Base-by-base conservation (phyloP, 352 stramenopile genomes). In the Globisporangium nagaii region DNA sequence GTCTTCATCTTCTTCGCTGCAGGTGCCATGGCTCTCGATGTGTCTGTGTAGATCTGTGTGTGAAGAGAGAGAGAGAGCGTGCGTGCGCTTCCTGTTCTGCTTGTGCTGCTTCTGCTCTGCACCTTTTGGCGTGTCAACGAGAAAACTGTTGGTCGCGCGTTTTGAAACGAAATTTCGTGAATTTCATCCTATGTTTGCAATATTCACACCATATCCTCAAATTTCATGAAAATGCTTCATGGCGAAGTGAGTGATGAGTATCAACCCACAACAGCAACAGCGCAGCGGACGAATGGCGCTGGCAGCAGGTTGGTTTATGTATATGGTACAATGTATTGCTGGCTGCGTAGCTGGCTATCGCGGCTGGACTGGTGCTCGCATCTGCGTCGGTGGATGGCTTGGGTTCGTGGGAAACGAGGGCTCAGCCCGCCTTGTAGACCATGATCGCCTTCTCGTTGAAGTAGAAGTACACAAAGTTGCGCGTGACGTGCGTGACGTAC, bases 381-480 rank as follows among this genome's bases (percentile, higher is more conserved):
- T 2, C 20, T 51, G 17, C 42, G 6, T n/a, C n/a, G n/a, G n/a
- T n/a, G n/a, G n/a, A n/a, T n/a, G n/a, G n/a, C n/a, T n/a, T n/a
- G n/a, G n/a, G n/a, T n/a, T n/a, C n/a, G n/a, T n/a, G n/a, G n/a
- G n/a, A n/a, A n/a, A n/a, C n/a, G n/a, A n/a, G n/a, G n/a, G n/a
- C n/a, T 70, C 66, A 93, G 1, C 83, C 83, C n/a, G 84, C 84
- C 52, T 93, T 94, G 68, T 92, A 94, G 19, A 94, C 68, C 77
- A 94, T 86, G 34, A 90, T 61, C 12, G 84, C 80, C 52, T 92
- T 93, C 53, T 93, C 84, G 60, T 91, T 90, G 67, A 75, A 95
- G 63, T 93, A 92, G 54, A 98, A 97, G 63, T 95, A 97, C 2
- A 96, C 70, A 63, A 98, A 97, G 52, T 95, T 88, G 36, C 77